Evolutionary conservation across 371 early-diverging fungal genomes (phyloP), one percentile per base, ranked within the genome.

Genomic region (Vairimorpha ceranae): DNA sequence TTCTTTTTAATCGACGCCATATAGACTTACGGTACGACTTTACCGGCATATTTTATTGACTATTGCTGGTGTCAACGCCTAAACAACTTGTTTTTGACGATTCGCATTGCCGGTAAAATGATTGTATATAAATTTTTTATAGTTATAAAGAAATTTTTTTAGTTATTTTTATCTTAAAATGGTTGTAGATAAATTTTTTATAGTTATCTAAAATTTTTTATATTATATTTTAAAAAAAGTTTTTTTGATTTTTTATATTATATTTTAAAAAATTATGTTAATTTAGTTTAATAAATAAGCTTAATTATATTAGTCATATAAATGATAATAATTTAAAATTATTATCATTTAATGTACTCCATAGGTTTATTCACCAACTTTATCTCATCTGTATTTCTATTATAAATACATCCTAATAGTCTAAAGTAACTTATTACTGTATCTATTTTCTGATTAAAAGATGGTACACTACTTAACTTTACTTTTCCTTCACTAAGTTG

Each of bases 391-490:
- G 12, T 48, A 1, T 27, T 41, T 33, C 30, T 14, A 27, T 21
- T 29, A 46, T 71, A 63, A n/a, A 35, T 14, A 38, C 63, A 71
- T 1, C 71, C 71, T 35, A 71, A 27, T 51, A 71, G 17, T 36
- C 33, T 71, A n/a, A 63, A 48, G 12, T 58, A 46, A 0, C 23
- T 0, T 8, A 71, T 12, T 8, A 71, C 64, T 23, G 33, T 60
- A 14, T 71, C 19, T 10, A 58, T 36, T 8, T 36, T 35, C 41
- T 58, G 45, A 32, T 61, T 61, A 29, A 71, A 71, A 38, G 32
- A 30, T 25, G 71, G 71, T 21, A 71, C 21, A 30, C 56, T 35
- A 14, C 38, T 14, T 12, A 46, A 59, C 14, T 63, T 43, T 12
- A 71, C 46, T 25, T 21, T 46, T 17, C 48, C 61, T 21, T 58